phyloP scores from a whole-genome alignment of 352 stramenopile species.

The Phytophthora brassicae region DNA sequence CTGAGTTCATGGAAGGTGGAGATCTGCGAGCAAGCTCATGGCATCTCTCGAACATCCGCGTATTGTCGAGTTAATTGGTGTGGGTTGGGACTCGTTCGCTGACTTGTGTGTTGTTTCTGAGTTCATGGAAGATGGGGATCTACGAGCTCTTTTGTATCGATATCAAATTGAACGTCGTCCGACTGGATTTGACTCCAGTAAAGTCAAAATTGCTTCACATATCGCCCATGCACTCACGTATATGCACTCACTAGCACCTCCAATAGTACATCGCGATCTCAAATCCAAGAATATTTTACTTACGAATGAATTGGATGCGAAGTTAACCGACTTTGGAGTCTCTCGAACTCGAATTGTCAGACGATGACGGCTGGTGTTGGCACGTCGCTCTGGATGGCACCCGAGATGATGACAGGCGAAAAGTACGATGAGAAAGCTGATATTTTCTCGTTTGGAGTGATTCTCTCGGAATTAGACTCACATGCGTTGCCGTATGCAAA shows the following conservation, averaged over 20 bases:
- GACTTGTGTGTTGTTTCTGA: constrained; percentile 44
- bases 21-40: constrained; percentile 54
- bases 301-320: constrained; percentile 24
- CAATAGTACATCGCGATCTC: constrained; percentile 21
- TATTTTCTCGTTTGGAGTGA: constrained; percentile 40
- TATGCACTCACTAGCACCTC: constrained; percentile 31
- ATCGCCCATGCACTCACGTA: constrained; percentile 38
- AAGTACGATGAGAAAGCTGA: constrained; percentile 35
- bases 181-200: constrained; percentile 34
- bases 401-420: constrained; percentile 34
- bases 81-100: constrained; percentile 47
- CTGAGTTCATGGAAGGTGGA: no score
- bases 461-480: constrained; percentile 34
- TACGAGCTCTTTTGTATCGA: constrained; percentile 29
- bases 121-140: constrained; percentile 42
- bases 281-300: constrained; percentile 41
- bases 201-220: constrained; percentile 39
- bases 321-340: constrained; percentile 45
- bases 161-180: constrained; percentile 9
- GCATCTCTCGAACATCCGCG: constrained; percentile 34
- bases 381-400: constrained; percentile 31
- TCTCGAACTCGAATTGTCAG: constrained; percentile 24
- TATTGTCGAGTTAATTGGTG: constrained; percentile 44
- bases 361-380: constrained; percentile 40
- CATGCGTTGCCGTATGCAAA: constrained; percentile 26